Conservation (phyloP, 257 asterid genomes). For the Solanum piurae region DNA sequence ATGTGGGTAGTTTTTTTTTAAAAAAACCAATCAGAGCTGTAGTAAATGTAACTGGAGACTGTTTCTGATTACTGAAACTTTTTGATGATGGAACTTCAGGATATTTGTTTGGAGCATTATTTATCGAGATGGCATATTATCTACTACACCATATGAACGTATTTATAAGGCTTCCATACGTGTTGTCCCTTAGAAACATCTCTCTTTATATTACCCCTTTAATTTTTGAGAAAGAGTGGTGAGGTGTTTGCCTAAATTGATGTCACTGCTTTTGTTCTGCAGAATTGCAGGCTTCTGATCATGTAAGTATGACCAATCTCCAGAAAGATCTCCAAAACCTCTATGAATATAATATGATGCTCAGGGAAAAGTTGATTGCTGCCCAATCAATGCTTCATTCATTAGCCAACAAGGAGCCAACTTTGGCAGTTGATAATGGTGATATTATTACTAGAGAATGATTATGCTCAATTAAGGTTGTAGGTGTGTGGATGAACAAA, state of each 20-base stretch:
- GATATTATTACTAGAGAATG: not conserved
- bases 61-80: not conserved
- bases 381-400: slow-evolving; percentile 22
- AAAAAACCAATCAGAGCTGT: not conserved
- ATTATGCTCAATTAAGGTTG: not conserved
- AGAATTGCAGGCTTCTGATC: slow-evolving; percentile 25
- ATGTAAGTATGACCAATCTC: slow-evolving; percentile 34
- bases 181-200: not conserved
- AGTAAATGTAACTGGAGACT: not conserved
- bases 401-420: slow-evolving; percentile 10
- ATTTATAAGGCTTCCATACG: not conserved
- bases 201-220: not conserved
- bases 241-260: not conserved
- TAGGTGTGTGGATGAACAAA: not conserved
- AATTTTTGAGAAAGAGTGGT: not conserved
- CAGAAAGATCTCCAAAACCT: slow-evolving; percentile 37
- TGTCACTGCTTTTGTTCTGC: slow-evolving; percentile 4
- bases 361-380: slow-evolving; percentile 40
- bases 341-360: slow-evolving; percentile 33
- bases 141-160: not conserved
- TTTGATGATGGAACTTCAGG: not conserved
- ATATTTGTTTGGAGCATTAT: not conserved
- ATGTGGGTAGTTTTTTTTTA: not conserved
- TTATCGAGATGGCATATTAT: not conserved
- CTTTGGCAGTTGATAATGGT: not conserved